Evolutionary conservation across 257 asterid genomes (phyloP).

Genomic region (Capsicum baccatum): DNA sequence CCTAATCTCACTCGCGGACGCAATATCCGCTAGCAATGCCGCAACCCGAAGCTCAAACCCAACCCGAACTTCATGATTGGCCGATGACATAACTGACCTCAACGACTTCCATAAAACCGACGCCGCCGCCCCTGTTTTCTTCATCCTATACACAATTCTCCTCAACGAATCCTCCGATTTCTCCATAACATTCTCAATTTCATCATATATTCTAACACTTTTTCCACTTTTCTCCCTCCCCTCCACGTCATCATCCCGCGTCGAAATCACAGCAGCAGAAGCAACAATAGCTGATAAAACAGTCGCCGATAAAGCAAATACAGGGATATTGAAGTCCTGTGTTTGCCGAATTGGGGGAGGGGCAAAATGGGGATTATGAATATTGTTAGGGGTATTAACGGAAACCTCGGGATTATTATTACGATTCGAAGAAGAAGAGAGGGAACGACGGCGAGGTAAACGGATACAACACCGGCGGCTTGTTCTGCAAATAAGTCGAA

Average conservation of each 20-base stretch:
- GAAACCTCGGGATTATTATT: conserved; percentile 28
- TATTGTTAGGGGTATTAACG: conserved; percentile 29
- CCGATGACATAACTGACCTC: conserved; percentile 90
- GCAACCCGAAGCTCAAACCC: conserved; percentile 97
- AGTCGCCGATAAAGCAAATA: conserved; percentile 61
- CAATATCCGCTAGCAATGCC: conserved; percentile 91
- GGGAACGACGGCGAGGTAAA: conserved; percentile 38
- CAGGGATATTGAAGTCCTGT: conserved; percentile 27
- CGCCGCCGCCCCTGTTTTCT: conserved; percentile 88
- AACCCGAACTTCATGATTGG: conserved; percentile 90
- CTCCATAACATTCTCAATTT: conserved; percentile 57
- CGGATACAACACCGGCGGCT: conserved; percentile 44
- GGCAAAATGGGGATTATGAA: conserved; percentile 39
- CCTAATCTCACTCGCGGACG: conserved; percentile 85
- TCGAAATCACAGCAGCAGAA: conserved; percentile 42
- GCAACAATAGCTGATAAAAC: conserved; percentile 48
- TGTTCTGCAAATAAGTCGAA: conserved; percentile 42
- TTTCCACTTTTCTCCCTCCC: background rate
- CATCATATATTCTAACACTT: conserved; percentile 44
- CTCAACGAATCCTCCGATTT: conserved; percentile 64
- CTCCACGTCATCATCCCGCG: conserved; percentile 29
- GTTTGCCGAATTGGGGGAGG: conserved; percentile 38
- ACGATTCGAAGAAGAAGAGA: conserved; percentile 36
- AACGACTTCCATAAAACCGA: conserved; percentile 92
- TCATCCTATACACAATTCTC: conserved; percentile 63